Base-by-base conservation (phyloP, 1,284 basidiomycete species). In the Fomitopsis betulina region DNA sequence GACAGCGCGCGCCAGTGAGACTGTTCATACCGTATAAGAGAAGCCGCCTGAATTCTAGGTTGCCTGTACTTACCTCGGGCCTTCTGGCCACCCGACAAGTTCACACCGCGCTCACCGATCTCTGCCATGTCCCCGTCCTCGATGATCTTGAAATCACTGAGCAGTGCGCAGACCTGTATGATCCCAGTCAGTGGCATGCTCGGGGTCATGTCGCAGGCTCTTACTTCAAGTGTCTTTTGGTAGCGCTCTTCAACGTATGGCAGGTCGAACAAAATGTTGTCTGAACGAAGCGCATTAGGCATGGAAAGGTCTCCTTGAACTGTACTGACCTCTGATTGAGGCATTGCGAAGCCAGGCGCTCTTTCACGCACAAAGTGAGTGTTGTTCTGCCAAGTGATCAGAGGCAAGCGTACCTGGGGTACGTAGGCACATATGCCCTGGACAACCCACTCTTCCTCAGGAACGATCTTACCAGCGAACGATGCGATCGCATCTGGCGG, bases 81-180 rank as follows among this genome's bases (percentile, higher is more conserved):
- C 68, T 98, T 98, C 71, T 99, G 96, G 30, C 96, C 96, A 58
- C 96, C 96, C 23, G 91, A 94, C 33, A 96, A 75, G 71, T 94
- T 95, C 71, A 89, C 87, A 32, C 89, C 89, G 51, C 88, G 86
- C 75, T 95, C 93, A 27, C 93, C 93, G 58, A 95, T 94, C 71
- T 96, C 92, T 0, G 94, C 92, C 69, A 93, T 85, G 67, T 98
- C 96, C 4, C 95, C 94, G 68, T 97, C 95, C 72, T 98, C 96
- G 27, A 98, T 79, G 56, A 98, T 95, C 57, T 88, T 82, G 47
- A 98, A 79, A 70, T 99, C 96, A 40, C 82, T 82, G 32, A 88
- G 76, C 19, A 93, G 76, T 0, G 87, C 86, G 64, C 89, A 93
- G 0, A 64, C 70, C 58, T 55, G 42, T 5, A 3, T 25, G 23